Percentiles rank a stretch among this genome's conserved stretches.
Conservation (phyloP, 2,329 filamentous ascomycete genomes). For the Dactylellina sp. region DNA sequence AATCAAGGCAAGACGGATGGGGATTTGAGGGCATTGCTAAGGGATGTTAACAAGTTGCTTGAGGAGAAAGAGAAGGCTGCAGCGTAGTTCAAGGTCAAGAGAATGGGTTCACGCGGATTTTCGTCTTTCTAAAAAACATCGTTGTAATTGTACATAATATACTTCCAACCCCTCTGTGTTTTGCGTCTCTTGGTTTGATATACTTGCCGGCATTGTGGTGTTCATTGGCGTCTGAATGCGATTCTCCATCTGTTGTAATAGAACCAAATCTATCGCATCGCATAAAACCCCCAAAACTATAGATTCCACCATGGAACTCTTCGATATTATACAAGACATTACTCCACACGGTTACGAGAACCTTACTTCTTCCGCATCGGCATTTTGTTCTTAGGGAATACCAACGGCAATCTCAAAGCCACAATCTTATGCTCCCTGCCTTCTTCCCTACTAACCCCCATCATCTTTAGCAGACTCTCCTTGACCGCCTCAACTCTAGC, state of each 20-base stretch:
- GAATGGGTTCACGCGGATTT: neutral
- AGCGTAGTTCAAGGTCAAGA: neutral
- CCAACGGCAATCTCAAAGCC: conserved; percentile 79
- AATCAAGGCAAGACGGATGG: conserved; percentile 64
- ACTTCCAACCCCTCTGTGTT: neutral
- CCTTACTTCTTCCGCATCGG: conserved; percentile 59
- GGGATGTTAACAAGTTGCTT: conserved; percentile 70
- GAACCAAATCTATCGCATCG: conserved; percentile 12
- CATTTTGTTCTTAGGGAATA: conserved; percentile 77
- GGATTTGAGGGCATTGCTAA: conserved; percentile 73
- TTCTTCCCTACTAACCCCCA: conserved; percentile 72
- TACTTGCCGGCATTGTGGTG: conserved; percentile 22
- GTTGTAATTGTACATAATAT: conserved; percentile 36
- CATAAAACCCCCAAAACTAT: neutral
- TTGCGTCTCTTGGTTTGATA: conserved; percentile 1
- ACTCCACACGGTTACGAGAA: neutral
- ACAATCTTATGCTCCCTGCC: conserved; percentile 74
- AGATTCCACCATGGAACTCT: neutral
- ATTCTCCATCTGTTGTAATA: neutral
- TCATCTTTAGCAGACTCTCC: conserved; percentile 67
- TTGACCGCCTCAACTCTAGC: conserved; percentile 70
- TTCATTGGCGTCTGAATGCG: conserved; percentile 18
- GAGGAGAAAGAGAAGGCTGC: conserved; percentile 63
- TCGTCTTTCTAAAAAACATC: neutral
- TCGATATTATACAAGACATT: conserved; percentile 17